phyloP scores from a whole-genome alignment of 164 flowering plant species.

The Chimonanthus praecox region DNA sequence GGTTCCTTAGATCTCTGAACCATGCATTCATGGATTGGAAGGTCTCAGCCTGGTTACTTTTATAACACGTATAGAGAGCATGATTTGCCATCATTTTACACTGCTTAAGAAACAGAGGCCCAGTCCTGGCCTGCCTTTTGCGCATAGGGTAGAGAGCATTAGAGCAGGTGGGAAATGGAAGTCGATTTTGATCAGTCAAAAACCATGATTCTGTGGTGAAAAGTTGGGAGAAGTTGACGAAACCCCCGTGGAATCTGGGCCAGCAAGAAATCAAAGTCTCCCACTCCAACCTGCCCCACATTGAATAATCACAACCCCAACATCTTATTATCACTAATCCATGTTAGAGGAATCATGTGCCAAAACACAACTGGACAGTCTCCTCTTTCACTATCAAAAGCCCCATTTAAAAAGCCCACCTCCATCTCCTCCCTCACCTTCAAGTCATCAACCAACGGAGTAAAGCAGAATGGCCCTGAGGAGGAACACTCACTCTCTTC shows the following conservation, averaged over 20 bases:
- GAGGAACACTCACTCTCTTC: conserved; percentile 11
- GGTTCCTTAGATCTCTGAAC: too few relatives aligned
- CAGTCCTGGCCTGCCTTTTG: neutral
- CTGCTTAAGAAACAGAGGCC: neutral
- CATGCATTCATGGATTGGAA: too few relatives aligned
- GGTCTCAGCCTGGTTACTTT: too few relatives aligned
- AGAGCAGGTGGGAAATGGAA: neutral
- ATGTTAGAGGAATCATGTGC: conserved; percentile 50
- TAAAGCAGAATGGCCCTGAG: neutral
- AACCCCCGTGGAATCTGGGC: neutral
- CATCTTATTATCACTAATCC: conserved; percentile 52
- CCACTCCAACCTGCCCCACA: conserved; percentile 25
- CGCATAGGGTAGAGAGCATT: conserved; percentile 1
- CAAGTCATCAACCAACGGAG: neutral
- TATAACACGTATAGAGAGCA: too few relatives aligned
- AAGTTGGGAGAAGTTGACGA: conserved; percentile 5
- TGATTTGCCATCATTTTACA: neutral
- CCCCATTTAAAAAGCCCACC: conserved; percentile 3
- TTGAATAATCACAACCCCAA: conserved; percentile 41
- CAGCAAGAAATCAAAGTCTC: neutral
- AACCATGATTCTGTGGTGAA: conserved; percentile 18
- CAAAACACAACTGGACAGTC: conserved; percentile 17
- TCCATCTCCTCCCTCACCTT: neutral
- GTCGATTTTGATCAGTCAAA: conserved; percentile 22
- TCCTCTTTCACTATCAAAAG: conserved; percentile 7